These are phyloP conservation scores for Chlorella variabilis DNA, from an alignment of 163 green algal genomes.

Conservation along the genomic window DNA sequence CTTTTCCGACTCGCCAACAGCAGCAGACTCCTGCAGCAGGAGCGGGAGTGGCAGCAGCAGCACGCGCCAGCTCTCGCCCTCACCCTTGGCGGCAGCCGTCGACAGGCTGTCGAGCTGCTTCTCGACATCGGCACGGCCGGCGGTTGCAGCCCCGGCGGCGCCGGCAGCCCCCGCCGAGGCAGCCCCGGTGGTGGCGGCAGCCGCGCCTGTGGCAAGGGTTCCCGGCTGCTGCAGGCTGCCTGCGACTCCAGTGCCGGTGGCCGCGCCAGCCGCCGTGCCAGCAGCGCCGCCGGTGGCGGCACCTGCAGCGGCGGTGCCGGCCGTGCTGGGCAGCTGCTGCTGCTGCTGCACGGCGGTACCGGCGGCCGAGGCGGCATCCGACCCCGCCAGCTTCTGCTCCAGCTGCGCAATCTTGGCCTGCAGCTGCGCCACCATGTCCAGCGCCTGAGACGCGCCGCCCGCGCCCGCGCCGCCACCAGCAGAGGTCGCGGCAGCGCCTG, in stretches of 20 bases:
- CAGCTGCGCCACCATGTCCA: background rate
- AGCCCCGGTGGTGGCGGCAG: too few species aligned
- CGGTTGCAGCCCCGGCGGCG: too few species aligned
- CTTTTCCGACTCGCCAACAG: too few species aligned
- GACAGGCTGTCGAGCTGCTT: too few species aligned
- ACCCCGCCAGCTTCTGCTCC: constrained; percentile 14
- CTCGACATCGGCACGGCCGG: too few species aligned
- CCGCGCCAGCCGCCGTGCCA: background rate
- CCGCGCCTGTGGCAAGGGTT: background rate
- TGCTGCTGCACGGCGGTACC: background rate
- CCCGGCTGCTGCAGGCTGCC: background rate
- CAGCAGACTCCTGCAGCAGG: too few species aligned
- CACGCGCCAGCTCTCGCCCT: too few species aligned
- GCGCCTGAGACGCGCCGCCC: background rate
- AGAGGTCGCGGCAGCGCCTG: background rate
- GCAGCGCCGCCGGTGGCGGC: background rate
- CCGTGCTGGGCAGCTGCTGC: background rate
- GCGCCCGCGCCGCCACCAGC: background rate
- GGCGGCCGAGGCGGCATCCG: background rate
- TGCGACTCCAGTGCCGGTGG: too few species aligned
- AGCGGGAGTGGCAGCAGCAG: too few species aligned
- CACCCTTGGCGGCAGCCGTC: too few species aligned
- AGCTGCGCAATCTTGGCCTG: constrained; percentile 6
- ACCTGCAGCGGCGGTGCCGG: background rate
- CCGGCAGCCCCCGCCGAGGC: too few species aligned